Conservation (phyloP, 176 grass and related monocot genomes). For the Miscanthus lutarioriparius region DNA sequence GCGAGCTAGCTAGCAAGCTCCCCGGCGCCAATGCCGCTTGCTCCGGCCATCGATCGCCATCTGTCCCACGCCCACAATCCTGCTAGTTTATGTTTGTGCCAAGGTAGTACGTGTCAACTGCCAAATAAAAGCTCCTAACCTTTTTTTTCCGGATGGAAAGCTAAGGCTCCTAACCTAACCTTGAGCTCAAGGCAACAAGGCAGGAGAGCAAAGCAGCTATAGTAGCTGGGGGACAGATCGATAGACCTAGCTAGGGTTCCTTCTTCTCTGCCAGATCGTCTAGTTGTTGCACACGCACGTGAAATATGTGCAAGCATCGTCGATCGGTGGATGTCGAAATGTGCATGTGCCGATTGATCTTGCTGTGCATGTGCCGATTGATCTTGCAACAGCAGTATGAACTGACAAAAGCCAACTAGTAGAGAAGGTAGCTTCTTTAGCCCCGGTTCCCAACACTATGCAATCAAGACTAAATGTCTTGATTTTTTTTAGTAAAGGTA, state of each 20-base stretch:
- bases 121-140: neutral
- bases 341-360: constrained; percentile 13
- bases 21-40: constrained; percentile 18
- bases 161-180: neutral
- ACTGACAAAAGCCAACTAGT: neutral
- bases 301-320: constrained; percentile 14
- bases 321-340: neutral
- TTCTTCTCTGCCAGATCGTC: neutral
- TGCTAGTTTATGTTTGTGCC: neutral
- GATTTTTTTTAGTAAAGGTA: too few relatives aligned
- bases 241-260: neutral
- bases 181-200: neutral
- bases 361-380: constrained; percentile 1
- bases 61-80: neutral
- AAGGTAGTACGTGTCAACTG: constrained; percentile 8
- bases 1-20: neutral
- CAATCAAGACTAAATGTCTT: too few relatives aligned
- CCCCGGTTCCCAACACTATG: too few relatives aligned
- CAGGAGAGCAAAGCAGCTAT: neutral
- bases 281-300: neutral
- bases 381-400: neutral
- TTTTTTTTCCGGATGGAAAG: neutral
- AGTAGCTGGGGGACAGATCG: neutral
- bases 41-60: constrained; percentile 24
- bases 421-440: too few relatives aligned